Conservation (phyloP, 75 land plant genomes). For the Gnetum montanum region DNA sequence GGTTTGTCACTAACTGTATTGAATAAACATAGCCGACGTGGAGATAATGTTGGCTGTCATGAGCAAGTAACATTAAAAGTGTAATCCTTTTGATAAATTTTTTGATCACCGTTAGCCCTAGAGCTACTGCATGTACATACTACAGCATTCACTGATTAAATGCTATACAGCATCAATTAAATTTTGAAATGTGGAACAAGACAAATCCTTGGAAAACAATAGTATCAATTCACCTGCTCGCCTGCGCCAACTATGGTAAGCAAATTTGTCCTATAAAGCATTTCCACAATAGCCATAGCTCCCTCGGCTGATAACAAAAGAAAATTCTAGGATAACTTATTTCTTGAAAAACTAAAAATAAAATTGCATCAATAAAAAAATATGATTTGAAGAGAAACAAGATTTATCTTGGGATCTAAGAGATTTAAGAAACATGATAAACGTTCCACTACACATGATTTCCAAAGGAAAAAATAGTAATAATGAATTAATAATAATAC, state of each 20-base stretch:
- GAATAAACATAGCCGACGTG: slow-evolving; percentile 64
- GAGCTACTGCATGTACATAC: too few relatives aligned
- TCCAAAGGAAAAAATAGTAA: too few relatives aligned
- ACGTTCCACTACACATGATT: too few relatives aligned
- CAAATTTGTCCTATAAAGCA: slow-evolving; percentile 68
- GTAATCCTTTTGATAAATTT: too few relatives aligned
- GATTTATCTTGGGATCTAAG: not conserved
- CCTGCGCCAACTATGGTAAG: slow-evolving; percentile 83
- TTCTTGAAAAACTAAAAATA: too few relatives aligned
- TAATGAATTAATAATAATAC: too few relatives aligned
- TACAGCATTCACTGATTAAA: too few relatives aligned
- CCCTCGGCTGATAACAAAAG: slow-evolving; percentile 41
- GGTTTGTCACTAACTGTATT: slow-evolving; percentile 38
- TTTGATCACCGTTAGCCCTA: too few relatives aligned
- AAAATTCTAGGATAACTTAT: too few relatives aligned
- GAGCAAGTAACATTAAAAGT: slow-evolving; percentile 1
- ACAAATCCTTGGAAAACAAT: not conserved
- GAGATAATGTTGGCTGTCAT: slow-evolving; percentile 71
- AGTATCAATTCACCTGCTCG: slow-evolving; percentile 44
- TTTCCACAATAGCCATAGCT: slow-evolving; percentile 60
- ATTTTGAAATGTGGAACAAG: not conserved
- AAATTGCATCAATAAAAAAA: too few relatives aligned
- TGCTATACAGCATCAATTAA: not conserved
- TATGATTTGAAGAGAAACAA: not conserved
- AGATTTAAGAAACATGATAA: too few relatives aligned